phyloP scores from a whole-genome alignment of 192 early-diverging fungal genomes.

The Geranomyces variabilis region DNA sequence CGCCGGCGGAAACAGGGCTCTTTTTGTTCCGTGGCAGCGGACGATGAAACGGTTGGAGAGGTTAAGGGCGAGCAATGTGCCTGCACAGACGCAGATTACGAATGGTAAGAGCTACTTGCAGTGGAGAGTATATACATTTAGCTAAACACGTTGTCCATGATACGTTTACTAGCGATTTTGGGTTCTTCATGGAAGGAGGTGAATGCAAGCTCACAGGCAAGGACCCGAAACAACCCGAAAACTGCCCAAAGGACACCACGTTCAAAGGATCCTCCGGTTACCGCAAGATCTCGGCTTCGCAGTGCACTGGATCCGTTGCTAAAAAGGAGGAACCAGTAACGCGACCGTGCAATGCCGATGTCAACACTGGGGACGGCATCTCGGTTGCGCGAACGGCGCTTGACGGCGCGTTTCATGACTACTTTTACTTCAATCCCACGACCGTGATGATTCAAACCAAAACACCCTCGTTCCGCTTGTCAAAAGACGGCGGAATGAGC shows the following conservation, averaged over 20 bases:
- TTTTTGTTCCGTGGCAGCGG: slow-evolving; percentile 43
- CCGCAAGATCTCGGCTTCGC: slow-evolving; percentile 70
- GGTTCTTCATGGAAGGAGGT: slow-evolving; percentile 69
- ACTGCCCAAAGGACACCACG: slow-evolving; percentile 66
- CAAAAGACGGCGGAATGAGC: slow-evolving; percentile 39
- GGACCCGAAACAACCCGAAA: slow-evolving; percentile 75
- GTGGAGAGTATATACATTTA: too few relatives aligned
- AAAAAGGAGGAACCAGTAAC: slow-evolving; percentile 66
- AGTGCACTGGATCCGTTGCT: slow-evolving; percentile 55
- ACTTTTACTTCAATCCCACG: slow-evolving; percentile 52
- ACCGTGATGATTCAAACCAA: slow-evolving; percentile 31
- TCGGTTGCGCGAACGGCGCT: slow-evolving; percentile 20
- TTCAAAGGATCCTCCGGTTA: slow-evolving; percentile 84
- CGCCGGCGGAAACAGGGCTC: slow-evolving; percentile 43
- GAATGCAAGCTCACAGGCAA: slow-evolving; percentile 68
- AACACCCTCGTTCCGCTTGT: neutral
- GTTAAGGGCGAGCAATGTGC: slow-evolving; percentile 51
- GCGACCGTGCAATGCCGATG: slow-evolving; percentile 33
- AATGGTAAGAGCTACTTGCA: slow-evolving; percentile 67
- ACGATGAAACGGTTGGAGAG: slow-evolving; percentile 1
- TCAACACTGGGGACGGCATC: neutral
- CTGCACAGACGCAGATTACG: slow-evolving; percentile 80
- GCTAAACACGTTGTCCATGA: too few relatives aligned
- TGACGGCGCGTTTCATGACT: slow-evolving; percentile 32
- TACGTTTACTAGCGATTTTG: slow-evolving; percentile 30